Evolutionary conservation across 352 stramenopile genomes (phyloP).

Genomic region (Globisporangium heterothallicum): DNA sequence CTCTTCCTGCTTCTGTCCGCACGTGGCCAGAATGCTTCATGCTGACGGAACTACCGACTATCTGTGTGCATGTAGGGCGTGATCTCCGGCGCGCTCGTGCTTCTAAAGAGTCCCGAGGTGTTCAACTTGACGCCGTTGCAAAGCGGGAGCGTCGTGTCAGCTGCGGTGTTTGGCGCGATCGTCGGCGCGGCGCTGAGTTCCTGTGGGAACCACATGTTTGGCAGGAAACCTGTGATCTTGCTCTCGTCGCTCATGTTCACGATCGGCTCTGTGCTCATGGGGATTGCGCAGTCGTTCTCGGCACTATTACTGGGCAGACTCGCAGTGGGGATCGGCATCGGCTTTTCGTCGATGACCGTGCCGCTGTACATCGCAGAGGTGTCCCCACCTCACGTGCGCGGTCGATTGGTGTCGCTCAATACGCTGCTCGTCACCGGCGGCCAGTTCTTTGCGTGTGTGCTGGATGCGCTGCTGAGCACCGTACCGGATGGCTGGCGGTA

Average conservation of each 20-base stretch:
- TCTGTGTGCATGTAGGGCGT: conserved; percentile 32
- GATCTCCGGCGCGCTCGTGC: conserved; percentile 70
- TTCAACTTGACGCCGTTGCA: conserved; percentile 55
- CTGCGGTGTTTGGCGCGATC: conserved; percentile 71
- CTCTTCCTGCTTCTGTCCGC: conserved; percentile 1
- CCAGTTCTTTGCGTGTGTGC: conserved; percentile 70
- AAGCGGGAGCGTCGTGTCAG: conserved; percentile 64
- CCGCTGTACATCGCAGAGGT: conserved; percentile 78
- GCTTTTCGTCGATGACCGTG: conserved; percentile 70
- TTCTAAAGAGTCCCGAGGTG: conserved; percentile 54
- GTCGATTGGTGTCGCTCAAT: conserved; percentile 71
- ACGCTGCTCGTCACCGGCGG: conserved; percentile 67
- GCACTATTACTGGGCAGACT: conserved; percentile 51
- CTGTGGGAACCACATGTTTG: conserved; percentile 50
- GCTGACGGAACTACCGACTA: background rate
- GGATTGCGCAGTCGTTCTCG: conserved; percentile 34
- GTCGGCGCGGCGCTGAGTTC: conserved; percentile 49
- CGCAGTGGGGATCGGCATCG: conserved; percentile 60
- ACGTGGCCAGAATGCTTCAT: background rate
- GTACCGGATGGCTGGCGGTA: conserved; percentile 63
- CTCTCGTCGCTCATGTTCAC: conserved; percentile 58
- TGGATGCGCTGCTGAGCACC: conserved; percentile 52
- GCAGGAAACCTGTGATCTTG: conserved; percentile 61
- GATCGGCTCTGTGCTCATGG: conserved; percentile 58
- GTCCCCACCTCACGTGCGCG: conserved; percentile 56